Conservation (phyloP, 1,284 basidiomycete genomes). For the Vanrija sp. region DNA sequence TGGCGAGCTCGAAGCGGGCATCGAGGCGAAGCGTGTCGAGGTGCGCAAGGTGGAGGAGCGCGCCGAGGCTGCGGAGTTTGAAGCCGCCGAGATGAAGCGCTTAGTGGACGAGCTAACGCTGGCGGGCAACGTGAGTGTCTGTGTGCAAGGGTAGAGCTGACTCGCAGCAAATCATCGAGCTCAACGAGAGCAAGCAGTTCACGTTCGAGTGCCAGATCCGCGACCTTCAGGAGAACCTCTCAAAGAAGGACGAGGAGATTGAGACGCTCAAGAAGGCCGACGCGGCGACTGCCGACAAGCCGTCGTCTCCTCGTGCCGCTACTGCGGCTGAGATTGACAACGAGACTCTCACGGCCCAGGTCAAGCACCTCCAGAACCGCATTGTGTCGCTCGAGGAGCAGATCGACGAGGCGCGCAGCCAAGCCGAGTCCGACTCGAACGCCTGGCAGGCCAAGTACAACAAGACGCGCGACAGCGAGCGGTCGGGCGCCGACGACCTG, state of each 20-base stretch:
- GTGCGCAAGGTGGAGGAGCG: conserved; percentile 39
- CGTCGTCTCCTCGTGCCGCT: conserved; percentile 43
- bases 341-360: conserved; percentile 80
- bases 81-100: conserved; percentile 34
- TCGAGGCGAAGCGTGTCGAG: conserved; percentile 45
- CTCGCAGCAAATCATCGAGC: conserved; percentile 75
- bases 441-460: conserved; percentile 62
- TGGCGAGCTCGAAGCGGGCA: conserved; percentile 47
- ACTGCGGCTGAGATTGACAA: conserved; percentile 86
- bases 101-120: conserved; percentile 43
- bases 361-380: conserved; percentile 76
- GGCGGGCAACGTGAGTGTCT: conserved; percentile 39
- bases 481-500: conserved; percentile 64
- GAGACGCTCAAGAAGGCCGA: conserved; percentile 5
- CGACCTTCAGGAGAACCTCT: conserved; percentile 56
- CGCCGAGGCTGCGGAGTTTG: conserved; percentile 36
- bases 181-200: conserved; percentile 78
- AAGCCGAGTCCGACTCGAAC: conserved; percentile 69
- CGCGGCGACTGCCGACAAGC: conserved; percentile 3
- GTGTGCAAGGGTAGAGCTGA: not conserved
- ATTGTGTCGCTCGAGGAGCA: conserved; percentile 73
- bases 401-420: conserved; percentile 69
- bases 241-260: conserved; percentile 12
- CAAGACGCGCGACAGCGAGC: conserved; percentile 73
- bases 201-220: conserved; percentile 69